phyloP scores from a whole-genome alignment of 2,329 filamentous ascomycete genomes.

The Epicoccum sorghinum region DNA sequence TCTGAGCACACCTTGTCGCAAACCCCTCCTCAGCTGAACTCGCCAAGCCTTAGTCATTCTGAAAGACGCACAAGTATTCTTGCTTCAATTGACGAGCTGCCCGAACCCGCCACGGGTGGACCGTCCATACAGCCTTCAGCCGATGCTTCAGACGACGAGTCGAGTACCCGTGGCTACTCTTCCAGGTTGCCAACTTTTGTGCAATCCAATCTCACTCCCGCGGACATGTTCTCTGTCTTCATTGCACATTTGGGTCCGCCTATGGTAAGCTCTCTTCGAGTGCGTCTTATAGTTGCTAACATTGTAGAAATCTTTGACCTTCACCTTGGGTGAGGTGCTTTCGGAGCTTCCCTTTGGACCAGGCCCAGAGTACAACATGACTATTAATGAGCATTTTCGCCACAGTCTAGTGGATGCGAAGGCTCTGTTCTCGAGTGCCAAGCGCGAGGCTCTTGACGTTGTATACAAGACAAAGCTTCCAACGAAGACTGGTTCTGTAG shows the following conservation, averaged over 20 bases:
- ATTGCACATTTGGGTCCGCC: conserved; percentile 88
- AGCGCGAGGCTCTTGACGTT: conserved; percentile 75
- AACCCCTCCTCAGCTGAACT: conserved; percentile 34
- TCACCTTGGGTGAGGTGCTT: conserved; percentile 86
- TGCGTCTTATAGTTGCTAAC: conserved; percentile 24
- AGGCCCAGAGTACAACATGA: conserved; percentile 70
- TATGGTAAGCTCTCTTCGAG: conserved; percentile 60
- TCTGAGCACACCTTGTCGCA: conserved; percentile 29
- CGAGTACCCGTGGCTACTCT: conserved; percentile 13
- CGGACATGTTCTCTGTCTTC: conserved; percentile 90
- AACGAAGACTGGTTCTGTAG: conserved; percentile 69
- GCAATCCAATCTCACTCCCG: conserved; percentile 58
- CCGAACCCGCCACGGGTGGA: conserved; percentile 43
- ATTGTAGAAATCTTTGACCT: conserved; percentile 80
- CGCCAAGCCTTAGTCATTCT: conserved; percentile 38
- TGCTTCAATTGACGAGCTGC: conserved; percentile 51
- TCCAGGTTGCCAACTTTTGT: conserved; percentile 35
- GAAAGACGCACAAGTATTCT: conserved; percentile 46
- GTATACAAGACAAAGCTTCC: conserved; percentile 83
- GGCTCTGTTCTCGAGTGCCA: conserved; percentile 75
- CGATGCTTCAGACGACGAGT: conserved; percentile 42
- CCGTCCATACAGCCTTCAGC: conserved; percentile 29
- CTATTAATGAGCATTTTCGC: conserved; percentile 78
- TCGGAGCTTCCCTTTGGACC: conserved; percentile 83
- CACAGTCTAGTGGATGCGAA: conserved; percentile 82